These are phyloP conservation scores for Asterophora lycoperdoides DNA, from an alignment of 768 basidiomycete species.

Conservation along the genomic window DNA sequence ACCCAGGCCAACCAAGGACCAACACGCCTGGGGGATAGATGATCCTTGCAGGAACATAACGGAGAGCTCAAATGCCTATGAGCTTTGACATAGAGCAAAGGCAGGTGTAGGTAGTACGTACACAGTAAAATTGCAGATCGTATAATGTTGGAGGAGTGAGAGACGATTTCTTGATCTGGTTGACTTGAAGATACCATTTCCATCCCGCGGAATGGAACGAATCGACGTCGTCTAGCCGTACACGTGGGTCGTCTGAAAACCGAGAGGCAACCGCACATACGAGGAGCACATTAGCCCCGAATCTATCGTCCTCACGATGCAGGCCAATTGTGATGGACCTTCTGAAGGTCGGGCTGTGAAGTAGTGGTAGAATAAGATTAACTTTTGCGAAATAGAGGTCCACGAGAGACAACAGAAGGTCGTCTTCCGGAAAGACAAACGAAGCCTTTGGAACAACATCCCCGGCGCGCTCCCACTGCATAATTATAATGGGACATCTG, in stretches of 20 bases:
- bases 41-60: constrained; percentile 52
- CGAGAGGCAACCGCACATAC: constrained; percentile 70
- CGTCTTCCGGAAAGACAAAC: constrained; percentile 46
- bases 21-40: constrained; percentile 58
- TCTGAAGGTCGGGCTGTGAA: constrained; percentile 72
- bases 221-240: constrained; percentile 37
- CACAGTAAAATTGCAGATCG: constrained; percentile 69
- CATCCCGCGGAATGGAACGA: constrained; percentile 50
- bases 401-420: constrained; percentile 49
- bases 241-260: constrained; percentile 52
- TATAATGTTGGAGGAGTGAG: constrained; percentile 61
- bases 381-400: constrained; percentile 58
- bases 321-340: constrained; percentile 41
- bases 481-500: background rate
- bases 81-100: background rate
- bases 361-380: constrained; percentile 58
- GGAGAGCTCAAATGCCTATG: constrained; percentile 38
- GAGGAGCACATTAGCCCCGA: constrained; percentile 58
- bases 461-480: constrained; percentile 35
- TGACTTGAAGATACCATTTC: constrained; percentile 68
- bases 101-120: constrained; percentile 26
- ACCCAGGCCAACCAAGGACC: constrained; percentile 69
- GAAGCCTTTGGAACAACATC: constrained; percentile 12
- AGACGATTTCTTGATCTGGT: constrained; percentile 59
- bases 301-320: constrained; percentile 46